Conservation (phyloP, 257 asterid genomes). For the Anisodus tanguticus region DNA sequence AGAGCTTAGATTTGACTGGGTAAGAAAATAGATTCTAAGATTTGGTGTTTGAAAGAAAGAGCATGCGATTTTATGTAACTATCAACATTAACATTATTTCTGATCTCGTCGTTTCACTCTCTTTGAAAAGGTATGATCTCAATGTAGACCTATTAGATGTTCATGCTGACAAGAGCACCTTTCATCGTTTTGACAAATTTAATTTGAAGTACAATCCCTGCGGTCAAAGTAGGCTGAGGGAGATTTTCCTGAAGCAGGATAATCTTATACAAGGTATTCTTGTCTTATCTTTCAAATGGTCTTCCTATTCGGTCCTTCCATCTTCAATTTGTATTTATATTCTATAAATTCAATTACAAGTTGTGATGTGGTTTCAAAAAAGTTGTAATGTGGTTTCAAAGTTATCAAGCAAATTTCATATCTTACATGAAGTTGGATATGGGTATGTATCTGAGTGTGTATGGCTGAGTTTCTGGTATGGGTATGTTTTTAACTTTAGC, state of each 20-base stretch:
- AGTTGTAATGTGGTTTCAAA: background rate
- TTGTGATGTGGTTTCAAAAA: background rate
- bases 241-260: slow-evolving; percentile 95
- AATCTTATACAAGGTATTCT: slow-evolving; percentile 94
- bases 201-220: slow-evolving; percentile 98
- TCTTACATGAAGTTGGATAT: background rate
- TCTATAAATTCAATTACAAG: background rate
- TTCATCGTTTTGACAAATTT: slow-evolving; percentile 98
- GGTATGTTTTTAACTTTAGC: slow-evolving; percentile 23
- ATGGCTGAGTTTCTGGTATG: background rate
- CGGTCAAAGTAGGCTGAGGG: slow-evolving; percentile 98
- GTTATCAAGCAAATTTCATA: background rate
- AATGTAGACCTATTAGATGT: slow-evolving; percentile 96
- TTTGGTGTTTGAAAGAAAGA: slow-evolving; percentile 28
- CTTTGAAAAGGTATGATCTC: slow-evolving; percentile 77
- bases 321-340: slow-evolving; percentile 14
- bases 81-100: slow-evolving; percentile 14
- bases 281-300: slow-evolving; percentile 26
- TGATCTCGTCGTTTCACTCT: slow-evolving; percentile 27
- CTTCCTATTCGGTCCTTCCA: background rate
- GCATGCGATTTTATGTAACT: background rate
- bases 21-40: slow-evolving; percentile 42
- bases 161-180: slow-evolving; percentile 99
- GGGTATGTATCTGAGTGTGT: slow-evolving; percentile 1
- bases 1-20: slow-evolving; percentile 97